These are phyloP conservation scores for Teratosphaeria epicoccoides DNA, from an alignment of 2,329 filamentous ascomycete species.

Conservation along the genomic window DNA sequence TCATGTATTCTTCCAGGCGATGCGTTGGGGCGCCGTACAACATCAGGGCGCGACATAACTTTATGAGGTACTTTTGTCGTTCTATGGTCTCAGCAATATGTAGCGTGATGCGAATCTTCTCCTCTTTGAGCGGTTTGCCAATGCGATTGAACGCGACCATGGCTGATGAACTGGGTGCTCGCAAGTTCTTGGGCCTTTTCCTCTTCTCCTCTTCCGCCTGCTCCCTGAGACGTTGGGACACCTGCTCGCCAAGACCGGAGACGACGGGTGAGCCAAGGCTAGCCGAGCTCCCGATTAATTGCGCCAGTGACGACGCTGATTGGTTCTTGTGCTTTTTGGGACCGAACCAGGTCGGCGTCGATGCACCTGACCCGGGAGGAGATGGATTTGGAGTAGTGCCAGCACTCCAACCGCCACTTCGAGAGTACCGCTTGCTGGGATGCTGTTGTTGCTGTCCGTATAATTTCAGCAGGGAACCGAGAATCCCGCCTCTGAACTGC, in stretches of 20 bases:
- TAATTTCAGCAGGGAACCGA: conserved; percentile 62
- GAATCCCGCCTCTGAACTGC: conserved; percentile 61
- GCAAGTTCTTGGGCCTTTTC: conserved; percentile 21
- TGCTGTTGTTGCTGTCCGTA: conserved; percentile 38
- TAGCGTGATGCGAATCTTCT: conserved; percentile 48
- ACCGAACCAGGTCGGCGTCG: conserved; percentile 34
- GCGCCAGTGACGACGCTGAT: conserved; percentile 33
- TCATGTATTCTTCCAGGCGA: conserved; percentile 83
- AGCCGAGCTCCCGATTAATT: conserved; percentile 35
- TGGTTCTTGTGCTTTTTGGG: conserved; percentile 22
- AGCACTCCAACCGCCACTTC: conserved; percentile 18
- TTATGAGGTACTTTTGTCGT: conserved; percentile 72
- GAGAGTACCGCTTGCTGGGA: conserved; percentile 12
- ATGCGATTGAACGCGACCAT: conserved; percentile 22
- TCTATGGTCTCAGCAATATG: conserved; percentile 60
- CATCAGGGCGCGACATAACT: conserved; percentile 80
- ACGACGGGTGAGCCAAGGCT: conserved; percentile 33
- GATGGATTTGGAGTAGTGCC: conserved; percentile 29
- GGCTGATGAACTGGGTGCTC: conserved; percentile 24
- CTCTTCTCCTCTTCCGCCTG: conserved; percentile 28
- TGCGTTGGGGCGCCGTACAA: conserved; percentile 83
- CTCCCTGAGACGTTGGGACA: conserved; percentile 31
- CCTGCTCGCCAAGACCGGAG: conserved; percentile 32
- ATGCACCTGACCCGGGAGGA: conserved; percentile 33
- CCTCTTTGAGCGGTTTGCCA: conserved; percentile 30